Conservation (phyloP, 2,329 filamentous ascomycete species). For the Apiospora marii region DNA sequence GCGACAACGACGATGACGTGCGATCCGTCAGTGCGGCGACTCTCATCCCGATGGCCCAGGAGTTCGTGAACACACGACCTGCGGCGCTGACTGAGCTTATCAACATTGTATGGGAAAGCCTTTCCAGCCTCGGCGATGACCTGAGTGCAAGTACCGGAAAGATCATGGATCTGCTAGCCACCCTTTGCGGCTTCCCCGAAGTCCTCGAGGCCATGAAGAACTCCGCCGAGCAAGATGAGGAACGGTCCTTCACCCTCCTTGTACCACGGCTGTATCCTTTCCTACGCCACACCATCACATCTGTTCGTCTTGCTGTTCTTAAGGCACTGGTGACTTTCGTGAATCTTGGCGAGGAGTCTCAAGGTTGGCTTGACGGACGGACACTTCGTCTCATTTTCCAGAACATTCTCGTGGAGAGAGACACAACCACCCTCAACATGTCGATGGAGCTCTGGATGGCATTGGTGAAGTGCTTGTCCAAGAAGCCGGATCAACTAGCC, state of each 20-base stretch:
- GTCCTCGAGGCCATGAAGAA: conserved; percentile 93
- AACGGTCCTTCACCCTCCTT: conserved; percentile 89
- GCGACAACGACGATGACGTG: conserved; percentile 92
- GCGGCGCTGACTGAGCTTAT: conserved; percentile 82
- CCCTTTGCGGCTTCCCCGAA: conserved; percentile 91
- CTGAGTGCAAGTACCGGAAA: conserved; percentile 96
- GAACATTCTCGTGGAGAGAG: conserved; percentile 92
- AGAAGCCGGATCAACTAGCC: conserved; percentile 70
- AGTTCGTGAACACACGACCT: conserved; percentile 88
- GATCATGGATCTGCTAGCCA: conserved; percentile 97
- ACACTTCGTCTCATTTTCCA: conserved; percentile 91
- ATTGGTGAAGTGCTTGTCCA: conserved; percentile 73
- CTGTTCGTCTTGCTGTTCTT: conserved; percentile 89
- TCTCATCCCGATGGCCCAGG: conserved; percentile 91
- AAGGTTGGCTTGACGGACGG: conserved; percentile 91
- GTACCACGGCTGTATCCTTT: conserved; percentile 96
- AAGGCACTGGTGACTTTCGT: conserved; percentile 94
- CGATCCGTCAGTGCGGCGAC: conserved; percentile 98
- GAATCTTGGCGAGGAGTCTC: conserved; percentile 81
- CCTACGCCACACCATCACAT: conserved; percentile 95
- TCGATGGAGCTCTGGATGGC: conserved; percentile 90
- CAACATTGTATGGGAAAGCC: conserved; percentile 95
- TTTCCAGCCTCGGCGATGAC: conserved; percentile 96
- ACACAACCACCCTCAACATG: conserved; percentile 80
- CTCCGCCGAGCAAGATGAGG: conserved; percentile 82